phyloP scores from a whole-genome alignment of 495 filamentous ascomycete genomes.

The Amphirosellinia nigrospora region DNA sequence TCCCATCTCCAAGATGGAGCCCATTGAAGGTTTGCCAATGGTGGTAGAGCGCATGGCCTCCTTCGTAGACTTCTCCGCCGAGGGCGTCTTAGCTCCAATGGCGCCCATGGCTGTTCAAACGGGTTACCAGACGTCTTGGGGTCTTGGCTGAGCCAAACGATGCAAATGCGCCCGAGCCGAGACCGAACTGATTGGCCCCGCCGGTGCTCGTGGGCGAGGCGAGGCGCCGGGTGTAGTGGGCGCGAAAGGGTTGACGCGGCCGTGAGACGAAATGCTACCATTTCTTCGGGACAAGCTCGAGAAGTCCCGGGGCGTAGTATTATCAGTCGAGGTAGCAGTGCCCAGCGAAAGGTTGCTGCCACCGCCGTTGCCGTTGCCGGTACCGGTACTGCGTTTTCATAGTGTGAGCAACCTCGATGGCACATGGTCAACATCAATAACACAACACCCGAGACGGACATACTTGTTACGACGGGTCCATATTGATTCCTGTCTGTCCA shows the following conservation, averaged over 20 bases:
- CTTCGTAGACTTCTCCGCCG: constrained; percentile 60
- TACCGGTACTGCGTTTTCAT: constrained; percentile 21
- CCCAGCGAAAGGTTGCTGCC: constrained; percentile 89
- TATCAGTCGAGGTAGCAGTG: constrained; percentile 67
- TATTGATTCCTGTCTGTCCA: constrained; percentile 58
- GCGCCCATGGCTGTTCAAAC: constrained; percentile 73
- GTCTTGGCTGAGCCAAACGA: constrained; percentile 90
- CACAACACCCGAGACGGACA: constrained; percentile 40
- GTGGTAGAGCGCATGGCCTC: constrained; percentile 54
- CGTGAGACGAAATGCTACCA: constrained; percentile 77
- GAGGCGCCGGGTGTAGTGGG: constrained; percentile 73
- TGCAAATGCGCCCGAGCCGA: constrained; percentile 94
- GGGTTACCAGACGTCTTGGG: constrained; percentile 83
- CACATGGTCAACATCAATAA: constrained; percentile 2
- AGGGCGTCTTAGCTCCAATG: constrained; percentile 70
- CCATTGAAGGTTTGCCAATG: constrained; percentile 48
- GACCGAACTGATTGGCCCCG: constrained; percentile 90
- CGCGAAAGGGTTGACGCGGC: constrained; percentile 86
- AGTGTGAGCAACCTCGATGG: constrained; percentile 15
- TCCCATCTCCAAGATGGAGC: constrained; percentile 49
- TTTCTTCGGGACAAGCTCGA: constrained; percentile 41
- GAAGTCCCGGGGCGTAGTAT: constrained; percentile 67
- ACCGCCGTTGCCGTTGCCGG: too few relatives aligned
- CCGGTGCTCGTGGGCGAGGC: constrained; percentile 86
- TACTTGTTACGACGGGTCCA: constrained; percentile 95